Base-by-base conservation (phyloP, 495 filamentous ascomycete genomes). In the Daldinia loculata region DNA sequence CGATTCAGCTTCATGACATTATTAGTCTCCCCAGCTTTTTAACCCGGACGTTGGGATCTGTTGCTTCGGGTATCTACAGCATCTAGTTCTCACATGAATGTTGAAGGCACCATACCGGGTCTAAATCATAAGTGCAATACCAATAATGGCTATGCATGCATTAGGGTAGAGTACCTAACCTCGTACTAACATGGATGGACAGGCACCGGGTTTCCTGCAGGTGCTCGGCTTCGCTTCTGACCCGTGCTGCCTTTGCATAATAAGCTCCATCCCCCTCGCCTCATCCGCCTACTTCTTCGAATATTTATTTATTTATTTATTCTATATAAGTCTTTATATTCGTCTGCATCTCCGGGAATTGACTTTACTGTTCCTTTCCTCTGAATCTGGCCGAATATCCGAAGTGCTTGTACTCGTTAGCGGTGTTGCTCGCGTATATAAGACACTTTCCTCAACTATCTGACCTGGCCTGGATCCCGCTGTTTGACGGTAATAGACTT, bases 151-250 rank as follows among this genome's bases (percentile, higher is more conserved):
- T 63, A 62, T 67, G 59, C 59, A 58, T 71, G 53, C 70, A 53
- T 72, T 65, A 61, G 55, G 39, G 59, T 53, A 29, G 41, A 50
- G 65, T 64, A 72, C 63, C 59, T 64, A 72, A 67, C 60, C 61
- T 67, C 69, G 61, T 72, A 71, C 63, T 67, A 63, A 67, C 64
- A 66, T 63, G 69, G 63, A 66, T 63, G 69, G 63, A 72, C 64
- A 64, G 55, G 59, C 56, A 48, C 57, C 48, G 48, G 57, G 43
- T 53, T 39, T 43, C 51, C 69, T 73, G 70, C 62, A 61, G 62
- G 61, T 72, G 70, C 66, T 73, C 61, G 70, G 70, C 61, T 73
- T 69, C 67, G 56, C 61, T 73, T 69, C 70, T 73, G 65, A 66
- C 65, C 70, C 61, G 65, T 73, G 70, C 66, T 56, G 50, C 56